Percentiles rank a stretch among this genome's conserved stretches.
phyloP scores from a whole-genome alignment of 352 stramenopile species.

The Globisporangium acanthophoron region DNA sequence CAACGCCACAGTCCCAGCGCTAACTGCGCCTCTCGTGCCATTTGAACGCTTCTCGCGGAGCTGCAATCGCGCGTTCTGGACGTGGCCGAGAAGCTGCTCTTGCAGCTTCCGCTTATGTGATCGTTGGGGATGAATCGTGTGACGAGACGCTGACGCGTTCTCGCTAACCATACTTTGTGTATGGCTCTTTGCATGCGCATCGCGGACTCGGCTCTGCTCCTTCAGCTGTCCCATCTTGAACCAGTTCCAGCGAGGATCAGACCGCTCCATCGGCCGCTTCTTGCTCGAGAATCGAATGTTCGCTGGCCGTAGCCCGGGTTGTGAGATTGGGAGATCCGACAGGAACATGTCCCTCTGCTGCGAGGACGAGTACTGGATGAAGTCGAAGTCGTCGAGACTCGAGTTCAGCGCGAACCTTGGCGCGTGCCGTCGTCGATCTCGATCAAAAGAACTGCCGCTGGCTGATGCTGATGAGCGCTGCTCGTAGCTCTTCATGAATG shows the following conservation, averaged over 20 bases:
- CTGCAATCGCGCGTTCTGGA: conserved; percentile 46
- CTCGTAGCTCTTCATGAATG: conserved; percentile 12
- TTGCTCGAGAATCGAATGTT: conserved; percentile 34
- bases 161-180: not conserved
- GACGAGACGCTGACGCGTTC: not conserved
- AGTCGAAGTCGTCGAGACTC: conserved; percentile 36
- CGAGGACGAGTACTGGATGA: conserved; percentile 10
- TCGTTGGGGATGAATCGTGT: not conserved
- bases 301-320: conserved; percentile 8
- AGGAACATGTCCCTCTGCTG: conserved; percentile 6
- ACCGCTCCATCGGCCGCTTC: conserved; percentile 24
- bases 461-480: not conserved
- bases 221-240: conserved; percentile 32
- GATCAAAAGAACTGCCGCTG: not conserved
- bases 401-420: conserved; percentile 10
- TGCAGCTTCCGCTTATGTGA: conserved; percentile 6
- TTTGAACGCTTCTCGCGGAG: conserved; percentile 31
- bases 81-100: conserved; percentile 21
- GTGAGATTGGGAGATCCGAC: not conserved
- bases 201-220: conserved; percentile 9
- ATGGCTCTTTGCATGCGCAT: not conserved
- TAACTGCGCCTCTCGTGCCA: conserved; percentile 15
- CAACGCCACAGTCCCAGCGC: not conserved
- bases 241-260: conserved; percentile 47
- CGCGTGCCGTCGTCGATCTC: not conserved